Evolutionary conservation across 192 early-diverging fungal genomes (phyloP), one percentile per base, ranked within the genome.

Genomic region (Funneliformis geosporum): DNA sequence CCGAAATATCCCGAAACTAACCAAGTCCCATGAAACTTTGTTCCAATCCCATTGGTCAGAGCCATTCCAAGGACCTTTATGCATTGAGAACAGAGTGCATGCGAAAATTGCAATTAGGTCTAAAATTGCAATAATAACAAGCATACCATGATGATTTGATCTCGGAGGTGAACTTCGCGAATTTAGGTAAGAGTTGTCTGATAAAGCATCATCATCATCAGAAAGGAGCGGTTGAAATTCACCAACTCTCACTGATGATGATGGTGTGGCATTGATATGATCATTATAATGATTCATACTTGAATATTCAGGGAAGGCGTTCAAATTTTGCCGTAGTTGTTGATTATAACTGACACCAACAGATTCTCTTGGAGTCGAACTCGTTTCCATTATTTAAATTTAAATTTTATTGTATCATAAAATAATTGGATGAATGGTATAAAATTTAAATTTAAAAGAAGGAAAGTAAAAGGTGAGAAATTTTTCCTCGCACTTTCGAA

Each of bases 1-100:
- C 18, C 73, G 73, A 39, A 74, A 60, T 55, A 59, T 33, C 18
- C 73, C 73, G 21, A 74, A 59, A 55, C 27, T 25, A 25, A 74
- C 21, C n/a, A 74, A 42, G 42, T 74, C 73, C 73, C 73, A 74
- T 59, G 10, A 12, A 16, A 40, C 16, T 40, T 42, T 42, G 21
- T 72, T 18, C 70, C 70, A 72, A 44, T 43, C 14, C 70, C 70
- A 72, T 21, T 40, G 10, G 11, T 33, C 70, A 68, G 16, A 25
- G 11, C 2, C 8, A 55, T 55, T 12, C 68, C 68, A 44, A 25
- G 73, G 25, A 59, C 50, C 27, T 50, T 21, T 55, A n/a, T 33
- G 50, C 18, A 60, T 38, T 55, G 12, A 55, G 18, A 60, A 27
- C 18, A 60, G 10, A 25, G 27, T 59, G 27, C 39, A 73, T 8